Evolutionary conservation across 1,139 yeast species (phyloP).

Genomic region (Diutina siamensis): DNA sequence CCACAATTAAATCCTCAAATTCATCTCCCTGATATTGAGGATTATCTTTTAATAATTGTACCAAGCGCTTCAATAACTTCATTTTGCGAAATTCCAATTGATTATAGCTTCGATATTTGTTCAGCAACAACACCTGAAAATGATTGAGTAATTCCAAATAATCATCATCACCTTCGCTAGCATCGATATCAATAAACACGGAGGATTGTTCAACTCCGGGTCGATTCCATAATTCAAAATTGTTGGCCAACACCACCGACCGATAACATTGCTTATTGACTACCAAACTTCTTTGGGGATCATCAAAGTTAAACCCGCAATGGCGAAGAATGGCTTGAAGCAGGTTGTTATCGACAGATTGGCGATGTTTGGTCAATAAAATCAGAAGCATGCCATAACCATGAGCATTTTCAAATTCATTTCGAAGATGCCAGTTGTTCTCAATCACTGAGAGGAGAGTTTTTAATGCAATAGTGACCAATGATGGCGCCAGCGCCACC

Average conservation of each 20-base stretch:
- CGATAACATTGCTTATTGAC: conserved; percentile 5
- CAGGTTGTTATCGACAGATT: conserved; percentile 10
- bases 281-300: conserved; percentile 11
- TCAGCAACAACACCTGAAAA: conserved; percentile 40
- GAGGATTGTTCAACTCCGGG: not conserved
- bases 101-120: conserved; percentile 40
- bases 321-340: conserved; percentile 7
- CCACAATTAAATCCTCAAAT: conserved; percentile 6
- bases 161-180: not conserved
- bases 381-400: conserved; percentile 30
- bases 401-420: conserved; percentile 32
- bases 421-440: conserved; percentile 26
- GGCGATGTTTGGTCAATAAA: conserved; percentile 15
- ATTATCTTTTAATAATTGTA: conserved; percentile 35
- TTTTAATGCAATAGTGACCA: conserved; percentile 15
- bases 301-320: conserved; percentile 17
- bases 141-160: conserved; percentile 34
- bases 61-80: conserved; percentile 40
- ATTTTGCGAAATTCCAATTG: conserved; percentile 37
- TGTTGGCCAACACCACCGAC: conserved; percentile 15
- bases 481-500: conserved; percentile 9
- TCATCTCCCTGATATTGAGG: conserved; percentile 7
- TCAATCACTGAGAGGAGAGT: conserved; percentile 19
- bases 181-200: not conserved
- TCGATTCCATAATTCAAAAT: conserved; percentile 20